These are phyloP conservation scores for Podaxis sp. DNA, from an alignment of 768 basidiomycete species.

Conservation along the genomic window DNA sequence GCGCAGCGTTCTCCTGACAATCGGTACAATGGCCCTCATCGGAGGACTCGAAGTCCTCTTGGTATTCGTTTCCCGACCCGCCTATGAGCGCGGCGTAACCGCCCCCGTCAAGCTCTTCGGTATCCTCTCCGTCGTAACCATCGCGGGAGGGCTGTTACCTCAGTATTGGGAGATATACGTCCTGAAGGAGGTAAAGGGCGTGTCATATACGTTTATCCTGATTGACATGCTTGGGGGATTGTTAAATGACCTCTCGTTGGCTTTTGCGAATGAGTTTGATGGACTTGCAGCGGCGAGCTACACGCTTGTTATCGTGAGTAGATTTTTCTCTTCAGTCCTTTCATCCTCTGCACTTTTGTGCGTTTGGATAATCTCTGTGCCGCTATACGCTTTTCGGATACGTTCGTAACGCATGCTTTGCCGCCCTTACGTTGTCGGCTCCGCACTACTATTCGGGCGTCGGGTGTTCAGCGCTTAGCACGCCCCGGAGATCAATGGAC, in stretches of 20 bases:
- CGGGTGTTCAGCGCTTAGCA: background rate
- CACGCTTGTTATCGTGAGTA: slow-evolving; percentile 56
- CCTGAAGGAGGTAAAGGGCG: slow-evolving; percentile 59
- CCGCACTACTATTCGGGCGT: background rate
- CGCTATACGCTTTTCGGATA: too few species aligned
- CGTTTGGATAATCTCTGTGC: background rate
- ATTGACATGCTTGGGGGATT: slow-evolving; percentile 71
- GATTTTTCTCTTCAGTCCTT: background rate
- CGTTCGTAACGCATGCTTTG: too few species aligned
- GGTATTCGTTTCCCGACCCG: slow-evolving; percentile 54
- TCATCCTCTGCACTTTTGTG: background rate
- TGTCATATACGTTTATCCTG: slow-evolving; percentile 66
- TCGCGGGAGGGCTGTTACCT: slow-evolving; percentile 48
- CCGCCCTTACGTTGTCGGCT: too few species aligned
- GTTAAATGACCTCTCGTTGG: slow-evolving; percentile 69
- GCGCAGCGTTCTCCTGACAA: slow-evolving; percentile 32
- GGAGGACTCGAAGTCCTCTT: slow-evolving; percentile 61
- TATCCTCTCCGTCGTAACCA: slow-evolving; percentile 53
- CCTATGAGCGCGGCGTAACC: slow-evolving; percentile 28
- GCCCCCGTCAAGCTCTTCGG: slow-evolving; percentile 55
- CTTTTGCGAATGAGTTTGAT: slow-evolving; percentile 63
- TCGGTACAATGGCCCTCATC: slow-evolving; percentile 38
- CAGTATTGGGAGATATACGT: slow-evolving; percentile 80
- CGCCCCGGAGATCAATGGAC: background rate
- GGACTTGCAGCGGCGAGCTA: slow-evolving; percentile 62